Evolutionary conservation across 176 grass and related monocot genomes (phyloP).

Genomic region (Lolium perenne): DNA sequence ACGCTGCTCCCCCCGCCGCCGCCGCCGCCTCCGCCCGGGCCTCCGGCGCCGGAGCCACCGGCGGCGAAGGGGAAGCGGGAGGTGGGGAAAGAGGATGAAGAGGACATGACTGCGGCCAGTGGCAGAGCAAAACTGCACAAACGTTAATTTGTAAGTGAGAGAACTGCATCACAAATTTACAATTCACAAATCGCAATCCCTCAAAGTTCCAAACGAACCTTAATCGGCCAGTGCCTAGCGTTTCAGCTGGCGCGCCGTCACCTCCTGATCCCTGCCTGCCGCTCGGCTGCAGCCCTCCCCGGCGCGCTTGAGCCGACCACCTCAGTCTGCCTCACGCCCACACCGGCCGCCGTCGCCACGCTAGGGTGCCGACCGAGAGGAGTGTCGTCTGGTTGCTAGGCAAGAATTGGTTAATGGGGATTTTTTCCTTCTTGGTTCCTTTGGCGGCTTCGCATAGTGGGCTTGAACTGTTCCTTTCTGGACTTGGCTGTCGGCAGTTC

Average conservation of each 20-base stretch:
- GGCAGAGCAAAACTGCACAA: background rate
- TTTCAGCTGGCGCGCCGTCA: background rate
- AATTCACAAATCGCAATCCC: background rate
- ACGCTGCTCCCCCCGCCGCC: slow-evolving; percentile 44
- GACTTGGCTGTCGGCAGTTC: background rate
- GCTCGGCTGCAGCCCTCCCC: background rate
- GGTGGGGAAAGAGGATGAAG: slow-evolving; percentile 51
- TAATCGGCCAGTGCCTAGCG: background rate
- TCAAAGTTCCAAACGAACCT: background rate
- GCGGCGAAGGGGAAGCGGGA: slow-evolving; percentile 48
- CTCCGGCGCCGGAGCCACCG: slow-evolving; percentile 6
- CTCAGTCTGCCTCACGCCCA: background rate
- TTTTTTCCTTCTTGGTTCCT: background rate
- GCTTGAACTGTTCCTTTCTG: background rate
- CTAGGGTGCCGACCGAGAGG: background rate
- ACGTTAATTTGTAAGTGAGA: background rate
- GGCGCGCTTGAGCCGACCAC: background rate
- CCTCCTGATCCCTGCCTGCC: background rate
- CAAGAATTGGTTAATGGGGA: background rate
- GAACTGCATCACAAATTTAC: background rate
- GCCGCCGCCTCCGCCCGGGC: background rate
- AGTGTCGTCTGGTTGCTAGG: background rate
- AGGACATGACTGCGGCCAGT: slow-evolving; percentile 37
- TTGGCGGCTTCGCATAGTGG: background rate
- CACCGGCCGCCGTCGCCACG: background rate